Base-by-base conservation (phyloP, 2,329 filamentous ascomycete genomes). In the Claviceps maximensis region DNA sequence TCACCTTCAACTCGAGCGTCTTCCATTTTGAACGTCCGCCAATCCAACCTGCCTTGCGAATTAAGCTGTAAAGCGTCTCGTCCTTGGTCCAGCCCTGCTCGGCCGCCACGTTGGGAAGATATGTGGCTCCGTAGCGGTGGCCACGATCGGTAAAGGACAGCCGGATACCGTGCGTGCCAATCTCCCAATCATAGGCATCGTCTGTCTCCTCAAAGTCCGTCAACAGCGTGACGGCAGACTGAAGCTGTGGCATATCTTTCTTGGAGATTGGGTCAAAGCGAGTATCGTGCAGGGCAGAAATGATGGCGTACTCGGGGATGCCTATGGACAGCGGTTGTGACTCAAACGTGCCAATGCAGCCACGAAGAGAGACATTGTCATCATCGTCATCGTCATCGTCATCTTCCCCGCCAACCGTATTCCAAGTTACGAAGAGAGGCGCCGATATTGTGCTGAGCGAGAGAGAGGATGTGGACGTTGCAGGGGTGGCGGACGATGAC, bases 41-140 rank as follows among this genome's bases (percentile, higher is more conserved):
- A 54, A 77, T 78, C 90, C 90, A 98, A 1, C 93, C 93, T 0
- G 90, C 90, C 75, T 98, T 98, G 55, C 88, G 78, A 84, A 96
- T 93, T 64, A 97, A 71, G 68, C 87, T 94, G 52, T 89, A 77
- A 2, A 98, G 69, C 0, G 91, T 87, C 75, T 97, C 88, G 65
- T 97, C 90, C 69, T 93, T 90, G 12, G 79, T 87, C 93, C 93
- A 98, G 17, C 88, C 90, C 67, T 97, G 93, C 73, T 98, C 93
- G 1, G 79, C 73, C 10, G 91, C 86, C 6, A 98, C 89, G 65
- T 96, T 88, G 0, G 93, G 93, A 15, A 98, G 77, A 63, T 97
- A 98, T 0, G 93, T 96, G 1, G 89, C 80, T 17, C 89, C 87
- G 64, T 88, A 89, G 47, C 86, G 80, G 49, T 82, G 77, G 17